Evolutionary conservation across 2,329 filamentous ascomycete species (phyloP), one percentile per base, ranked within the genome.

Genomic region (Nothopassalora personata): DNA sequence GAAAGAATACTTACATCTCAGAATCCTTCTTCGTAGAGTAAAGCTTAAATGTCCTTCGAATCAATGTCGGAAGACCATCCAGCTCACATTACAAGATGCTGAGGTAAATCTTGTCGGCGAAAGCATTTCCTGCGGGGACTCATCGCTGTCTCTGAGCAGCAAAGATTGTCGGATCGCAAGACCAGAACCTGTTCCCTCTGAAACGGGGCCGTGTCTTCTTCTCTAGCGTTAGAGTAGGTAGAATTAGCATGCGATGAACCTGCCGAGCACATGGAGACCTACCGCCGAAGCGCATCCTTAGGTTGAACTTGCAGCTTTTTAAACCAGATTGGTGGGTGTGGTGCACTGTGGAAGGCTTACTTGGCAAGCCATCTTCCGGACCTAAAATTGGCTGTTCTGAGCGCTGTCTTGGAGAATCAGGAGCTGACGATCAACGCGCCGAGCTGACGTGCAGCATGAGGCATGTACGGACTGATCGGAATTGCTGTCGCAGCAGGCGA

Each of bases 191-290:
- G 11, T 34, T 11, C 31, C 31, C 11, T 11, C 31, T 34, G 8
- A 34, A 34, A 5, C 31, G 8, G 31, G 2, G 7, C 8, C 31
- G 31, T 34, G 36, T 39, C 15, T 13, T 39, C 11, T 5, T 5
- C 10, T 5, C 15, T 18, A 43, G 39, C 39, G 39, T 43, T 43
- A 43, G 39, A 7, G 39, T 5, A 43, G 8, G 39, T 43, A n/a
- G 7, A 3, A 15, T n/a, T 13, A n/a, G 18, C 50, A 39, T 36
- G 50, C 36, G 50, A 33, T 33, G 5, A 27, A 19, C 36, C 39
- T 54, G 52, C 52, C 33, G 31, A 54, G 28, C 52, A 54, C 52
- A 54, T 54, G 52, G 52, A 6, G 52, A 54, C 46, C 52, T 39
- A 27, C 33, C n/a, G 34, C 19, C 34, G 52, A 28, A 28, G 46